phyloP scores from a whole-genome alignment of 768 basidiomycete genomes.

The Rickenella mellea region DNA sequence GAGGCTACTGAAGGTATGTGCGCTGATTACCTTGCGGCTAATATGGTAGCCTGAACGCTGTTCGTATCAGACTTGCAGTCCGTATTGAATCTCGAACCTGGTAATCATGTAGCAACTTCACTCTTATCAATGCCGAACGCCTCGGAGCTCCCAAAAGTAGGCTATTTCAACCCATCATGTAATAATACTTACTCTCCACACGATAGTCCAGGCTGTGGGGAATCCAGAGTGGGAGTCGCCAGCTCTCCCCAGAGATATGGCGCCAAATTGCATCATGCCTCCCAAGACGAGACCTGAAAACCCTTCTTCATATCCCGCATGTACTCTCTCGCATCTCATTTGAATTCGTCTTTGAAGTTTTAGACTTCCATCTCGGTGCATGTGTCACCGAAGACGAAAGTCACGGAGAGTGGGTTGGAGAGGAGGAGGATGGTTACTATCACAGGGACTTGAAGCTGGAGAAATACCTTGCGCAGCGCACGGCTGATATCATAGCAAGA shows the following conservation, averaged over 20 bases:
- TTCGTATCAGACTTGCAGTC: constrained; percentile 49
- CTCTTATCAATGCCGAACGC: neutral
- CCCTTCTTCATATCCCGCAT: constrained; percentile 55
- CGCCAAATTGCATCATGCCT: constrained; percentile 55
- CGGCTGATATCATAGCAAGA: constrained; percentile 60
- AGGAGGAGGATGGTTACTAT: constrained; percentile 10
- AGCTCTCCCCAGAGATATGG: constrained; percentile 66
- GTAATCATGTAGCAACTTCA: constrained; percentile 49
- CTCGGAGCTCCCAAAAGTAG: neutral
- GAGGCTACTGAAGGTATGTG: neutral
- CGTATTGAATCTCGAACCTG: constrained; percentile 50
- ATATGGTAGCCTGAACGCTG: neutral
- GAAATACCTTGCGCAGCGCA: constrained; percentile 49
- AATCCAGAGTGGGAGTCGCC: constrained; percentile 7
- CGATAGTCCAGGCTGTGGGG: neutral
- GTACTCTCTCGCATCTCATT: constrained; percentile 59
- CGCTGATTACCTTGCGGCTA: neutral
- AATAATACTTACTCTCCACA: neutral
- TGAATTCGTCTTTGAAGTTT: constrained; percentile 53
- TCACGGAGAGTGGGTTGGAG: constrained; percentile 18
- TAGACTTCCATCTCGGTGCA: constrained; percentile 53
- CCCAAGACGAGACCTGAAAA: constrained; percentile 55
- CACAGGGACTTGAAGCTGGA: constrained; percentile 21
- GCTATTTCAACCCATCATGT: neutral
- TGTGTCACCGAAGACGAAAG: constrained; percentile 9